Evolutionary conservation across 768 basidiomycete species (phyloP).

Genomic region (Termitomyces sp.): DNA sequence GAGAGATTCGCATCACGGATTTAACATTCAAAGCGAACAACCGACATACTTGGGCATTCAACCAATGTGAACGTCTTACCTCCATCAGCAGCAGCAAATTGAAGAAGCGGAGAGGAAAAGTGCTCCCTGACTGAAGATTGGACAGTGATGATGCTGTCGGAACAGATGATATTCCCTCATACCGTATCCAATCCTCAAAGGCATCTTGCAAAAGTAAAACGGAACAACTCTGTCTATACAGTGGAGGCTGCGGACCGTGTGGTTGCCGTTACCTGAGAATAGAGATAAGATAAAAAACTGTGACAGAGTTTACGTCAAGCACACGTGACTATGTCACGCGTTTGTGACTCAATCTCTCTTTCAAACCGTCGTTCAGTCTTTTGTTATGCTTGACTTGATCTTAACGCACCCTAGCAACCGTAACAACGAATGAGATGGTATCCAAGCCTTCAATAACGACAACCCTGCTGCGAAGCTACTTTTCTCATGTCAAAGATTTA

Average conservation of each 20-base stretch:
- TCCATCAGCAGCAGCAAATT: conserved; percentile 66
- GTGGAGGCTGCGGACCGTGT: neutral
- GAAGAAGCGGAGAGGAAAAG: conserved; percentile 89
- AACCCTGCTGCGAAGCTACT: conserved; percentile 38
- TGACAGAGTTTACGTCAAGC: neutral
- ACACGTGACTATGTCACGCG: conserved; percentile 7
- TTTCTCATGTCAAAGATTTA: conserved; percentile 31
- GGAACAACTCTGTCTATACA: neutral
- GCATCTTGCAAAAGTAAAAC: conserved; percentile 17
- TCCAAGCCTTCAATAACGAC: conserved; percentile 9
- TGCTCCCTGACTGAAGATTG: conserved; percentile 65
- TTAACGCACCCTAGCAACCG: neutral
- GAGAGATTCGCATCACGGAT: neutral
- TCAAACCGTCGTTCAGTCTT: neutral
- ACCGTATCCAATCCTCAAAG: conserved; percentile 46
- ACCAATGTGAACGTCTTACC: conserved; percentile 75
- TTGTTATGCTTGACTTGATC: neutral
- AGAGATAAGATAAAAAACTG: neutral
- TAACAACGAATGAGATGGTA: neutral
- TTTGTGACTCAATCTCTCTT: conserved; percentile 10
- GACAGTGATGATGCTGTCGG: neutral
- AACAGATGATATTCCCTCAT: neutral
- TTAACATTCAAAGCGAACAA: neutral
- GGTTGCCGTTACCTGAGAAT: neutral
- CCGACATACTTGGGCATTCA: conserved; percentile 75